Evolutionary conservation across 2,329 filamentous ascomycete genomes (phyloP), one percentile per base, ranked within the genome.

Genomic region (Neonectria sp.): DNA sequence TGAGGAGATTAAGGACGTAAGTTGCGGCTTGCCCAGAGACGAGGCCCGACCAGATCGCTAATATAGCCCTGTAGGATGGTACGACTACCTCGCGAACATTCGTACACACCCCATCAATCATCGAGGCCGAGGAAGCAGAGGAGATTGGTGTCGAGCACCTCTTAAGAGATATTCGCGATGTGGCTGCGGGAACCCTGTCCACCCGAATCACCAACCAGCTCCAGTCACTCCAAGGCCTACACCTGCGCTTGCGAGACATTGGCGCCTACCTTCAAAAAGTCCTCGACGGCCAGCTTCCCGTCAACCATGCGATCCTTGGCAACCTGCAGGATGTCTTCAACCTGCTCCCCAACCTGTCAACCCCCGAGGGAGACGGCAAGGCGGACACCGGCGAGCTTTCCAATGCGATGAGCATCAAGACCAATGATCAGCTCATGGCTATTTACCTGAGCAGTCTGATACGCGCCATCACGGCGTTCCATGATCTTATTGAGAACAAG

Each of bases 261-360:
- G 95, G 95, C 66, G 89, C 93, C 75, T 99, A 99, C 82, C 90
- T 99, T 31, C 93, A 97, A 81, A 98, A 98, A 82, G 96, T 99
- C 11, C 90, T 98, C 65, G 94, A 97, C 79, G 93, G 93, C 74
- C 92, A 97, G 76, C 88, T 99, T 40, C 96, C 96, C 5, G 92
- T 98, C 79, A 99, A 99, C 85, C 96, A 99, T 80, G 94, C 95
- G 63, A 98, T 99, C 69, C 89, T 99, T 31, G 96, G 95, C 73
- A 97, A 98, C 79, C 91, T 99, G n/a, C 96, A 99, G 85, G 96
- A 99, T 78, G 94, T 98, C 69, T 99, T 99, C 88, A 99, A 99
- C 83, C 91, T 99, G 49, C 90, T 99, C 27, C 96, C 96, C 55
- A 99, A 99, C 83, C 89, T 99, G 59, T 95, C 94, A 11, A 97